Percentiles rank a stretch among this genome's conserved stretches.
Evolutionary conservation across 352 stramenopile genomes (phyloP).

Genomic region (Stramenopiles sp.): DNA sequence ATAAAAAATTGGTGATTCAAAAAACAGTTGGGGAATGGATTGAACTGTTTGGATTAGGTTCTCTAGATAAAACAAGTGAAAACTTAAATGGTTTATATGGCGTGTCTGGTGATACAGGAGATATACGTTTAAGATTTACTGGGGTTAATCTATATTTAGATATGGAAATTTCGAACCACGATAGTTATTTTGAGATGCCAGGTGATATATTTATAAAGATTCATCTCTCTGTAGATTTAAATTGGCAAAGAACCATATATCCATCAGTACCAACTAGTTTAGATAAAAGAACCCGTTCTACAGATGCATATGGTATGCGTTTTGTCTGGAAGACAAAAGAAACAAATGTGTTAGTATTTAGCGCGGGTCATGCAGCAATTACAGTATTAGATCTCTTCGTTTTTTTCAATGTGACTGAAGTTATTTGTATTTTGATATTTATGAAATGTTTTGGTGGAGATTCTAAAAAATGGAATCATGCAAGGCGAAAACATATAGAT

Average conservation of each 20-base stretch:
- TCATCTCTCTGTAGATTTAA: not conserved
- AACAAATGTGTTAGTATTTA: not conserved
- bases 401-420: not conserved
- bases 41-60: not conserved
- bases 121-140: not conserved
- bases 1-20: not conserved
- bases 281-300: not conserved
- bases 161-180: not conserved
- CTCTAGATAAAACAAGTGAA: not conserved
- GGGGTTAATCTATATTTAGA: not conserved
- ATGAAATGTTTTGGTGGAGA: not conserved
- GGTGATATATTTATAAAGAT: not conserved
- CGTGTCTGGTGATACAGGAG: not conserved
- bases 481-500: not conserved
- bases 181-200: not conserved
- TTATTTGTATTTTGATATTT: not conserved
- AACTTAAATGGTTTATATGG: not conserved
- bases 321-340: not conserved
- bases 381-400: not conserved
- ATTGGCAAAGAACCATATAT: not conserved
- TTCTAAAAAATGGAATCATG: not conserved
- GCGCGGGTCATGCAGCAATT: not conserved
- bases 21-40: not conserved
- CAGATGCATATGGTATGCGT: not conserved
- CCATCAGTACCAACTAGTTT: not conserved